phyloP scores from a whole-genome alignment of 352 stramenopile species.

The Blastocystis sp. region DNA sequence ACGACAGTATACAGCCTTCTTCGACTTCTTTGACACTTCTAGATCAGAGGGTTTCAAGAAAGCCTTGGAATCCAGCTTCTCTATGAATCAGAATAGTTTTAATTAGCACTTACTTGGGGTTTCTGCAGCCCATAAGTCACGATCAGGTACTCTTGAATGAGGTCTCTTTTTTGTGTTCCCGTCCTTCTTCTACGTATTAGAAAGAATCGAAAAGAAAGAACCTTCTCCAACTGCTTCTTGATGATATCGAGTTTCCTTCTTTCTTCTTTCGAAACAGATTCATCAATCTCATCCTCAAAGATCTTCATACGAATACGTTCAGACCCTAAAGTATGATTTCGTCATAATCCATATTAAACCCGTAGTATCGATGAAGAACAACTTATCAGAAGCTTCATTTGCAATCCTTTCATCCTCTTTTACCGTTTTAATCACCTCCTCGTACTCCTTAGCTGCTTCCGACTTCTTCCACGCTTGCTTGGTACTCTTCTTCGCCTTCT shows the following conservation, averaged over 20 bases:
- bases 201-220: not conserved
- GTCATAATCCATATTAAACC: not conserved
- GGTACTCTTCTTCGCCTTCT: constrained; percentile 41
- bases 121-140: not conserved
- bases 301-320: not conserved
- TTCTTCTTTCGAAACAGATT: not conserved
- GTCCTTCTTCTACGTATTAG: not conserved
- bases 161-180: not conserved
- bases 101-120: not conserved
- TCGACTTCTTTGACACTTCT: constrained; percentile 37
- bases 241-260: not conserved
- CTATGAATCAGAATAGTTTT: not conserved
- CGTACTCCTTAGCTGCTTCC: constrained; percentile 57
- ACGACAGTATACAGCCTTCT: not conserved
- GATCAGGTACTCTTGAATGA: not conserved
- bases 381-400: not conserved
- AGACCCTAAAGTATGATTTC: not conserved
- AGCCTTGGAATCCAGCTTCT: constrained; percentile 2
- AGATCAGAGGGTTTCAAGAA: constrained; percentile 20
- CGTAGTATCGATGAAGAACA: constrained; percentile 30
- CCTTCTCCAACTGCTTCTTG: constrained; percentile 30
- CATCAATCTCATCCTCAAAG: constrained; percentile 31
- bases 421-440: not conserved
- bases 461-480: constrained; percentile 45
- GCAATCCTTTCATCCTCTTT: not conserved